Conservation (phyloP, 2,329 filamentous ascomycete genomes). For the Botrytis tulipae region DNA sequence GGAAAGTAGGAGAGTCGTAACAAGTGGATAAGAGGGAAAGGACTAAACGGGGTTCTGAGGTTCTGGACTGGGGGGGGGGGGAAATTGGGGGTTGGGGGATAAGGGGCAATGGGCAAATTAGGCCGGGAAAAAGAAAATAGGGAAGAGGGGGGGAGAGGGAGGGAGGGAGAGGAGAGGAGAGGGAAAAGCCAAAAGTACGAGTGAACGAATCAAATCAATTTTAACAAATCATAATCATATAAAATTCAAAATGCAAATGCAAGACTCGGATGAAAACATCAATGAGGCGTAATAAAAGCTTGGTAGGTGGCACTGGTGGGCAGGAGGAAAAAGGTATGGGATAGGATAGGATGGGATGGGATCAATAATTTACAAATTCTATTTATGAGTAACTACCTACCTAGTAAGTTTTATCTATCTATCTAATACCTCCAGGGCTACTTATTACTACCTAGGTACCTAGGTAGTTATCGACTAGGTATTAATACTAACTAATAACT, state of each 20-base stretch:
- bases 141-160: not conserved
- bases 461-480: no score
- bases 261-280: not conserved
- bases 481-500: not conserved
- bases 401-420: not conserved
- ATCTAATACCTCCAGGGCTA: no score
- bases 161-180: not conserved
- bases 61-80: not conserved
- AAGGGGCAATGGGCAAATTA: not conserved
- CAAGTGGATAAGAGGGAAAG: slow-evolving; percentile 19
- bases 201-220: not conserved
- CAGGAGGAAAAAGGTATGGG: no score
- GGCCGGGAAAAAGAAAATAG: not conserved
- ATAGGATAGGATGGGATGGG: not conserved
- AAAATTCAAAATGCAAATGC: not conserved
- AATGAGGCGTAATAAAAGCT: not conserved
- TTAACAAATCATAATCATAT: not conserved
- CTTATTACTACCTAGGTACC: no score
- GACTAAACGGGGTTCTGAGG: not conserved
- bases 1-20: slow-evolving; percentile 13
- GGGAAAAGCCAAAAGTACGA: no score
- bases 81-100: not conserved
- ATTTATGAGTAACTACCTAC: not conserved
- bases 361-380: not conserved
- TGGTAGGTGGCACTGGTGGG: not conserved